Percentiles rank a stretch among this genome's conserved stretches.
Conservation (phyloP, 495 filamentous ascomycete species). For the Achaetomiella virescens region DNA sequence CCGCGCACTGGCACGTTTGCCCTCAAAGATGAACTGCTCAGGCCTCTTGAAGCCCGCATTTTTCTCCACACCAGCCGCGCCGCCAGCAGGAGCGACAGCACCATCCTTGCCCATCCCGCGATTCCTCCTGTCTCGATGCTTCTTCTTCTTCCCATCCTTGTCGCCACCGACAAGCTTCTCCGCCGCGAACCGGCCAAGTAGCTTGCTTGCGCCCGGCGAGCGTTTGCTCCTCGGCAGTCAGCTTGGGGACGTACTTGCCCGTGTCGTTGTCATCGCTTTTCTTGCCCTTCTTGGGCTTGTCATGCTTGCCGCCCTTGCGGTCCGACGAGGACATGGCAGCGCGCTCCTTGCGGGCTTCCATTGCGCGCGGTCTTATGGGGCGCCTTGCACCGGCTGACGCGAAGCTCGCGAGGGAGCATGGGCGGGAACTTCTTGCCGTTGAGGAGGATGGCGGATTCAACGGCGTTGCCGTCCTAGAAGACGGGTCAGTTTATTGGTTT, state of each 20-base stretch:
- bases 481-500: constrained; percentile 7
- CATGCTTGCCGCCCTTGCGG: constrained; percentile 12
- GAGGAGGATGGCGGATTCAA: constrained; percentile 80
- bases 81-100: not conserved
- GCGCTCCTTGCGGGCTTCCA: constrained; percentile 20
- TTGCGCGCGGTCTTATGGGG: constrained; percentile 59
- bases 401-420: constrained; percentile 78
- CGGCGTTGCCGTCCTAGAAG: constrained; percentile 66
- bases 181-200: constrained; percentile 77
- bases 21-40: constrained; percentile 81
- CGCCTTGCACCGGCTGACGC: constrained; percentile 78
- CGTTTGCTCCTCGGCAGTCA: constrained; percentile 61
- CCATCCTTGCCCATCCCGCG: constrained; percentile 17
- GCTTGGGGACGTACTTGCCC: constrained; percentile 52
- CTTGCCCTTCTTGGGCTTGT: no score
- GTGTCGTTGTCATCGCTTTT: constrained; percentile 29
- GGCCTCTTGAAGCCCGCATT: constrained; percentile 39
- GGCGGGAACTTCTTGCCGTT: constrained; percentile 90
- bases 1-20: constrained; percentile 67
- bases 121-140: constrained; percentile 17
- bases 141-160: constrained; percentile 35
- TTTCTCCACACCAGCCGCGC: not conserved
- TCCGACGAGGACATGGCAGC: not conserved
- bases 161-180: constrained; percentile 43
- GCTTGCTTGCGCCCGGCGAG: constrained; percentile 69